Percentiles rank a stretch among this genome's conserved stretches.
phyloP scores from a whole-genome alignment of 208 protist genomes.

The Leishmania amazonensis region DNA sequence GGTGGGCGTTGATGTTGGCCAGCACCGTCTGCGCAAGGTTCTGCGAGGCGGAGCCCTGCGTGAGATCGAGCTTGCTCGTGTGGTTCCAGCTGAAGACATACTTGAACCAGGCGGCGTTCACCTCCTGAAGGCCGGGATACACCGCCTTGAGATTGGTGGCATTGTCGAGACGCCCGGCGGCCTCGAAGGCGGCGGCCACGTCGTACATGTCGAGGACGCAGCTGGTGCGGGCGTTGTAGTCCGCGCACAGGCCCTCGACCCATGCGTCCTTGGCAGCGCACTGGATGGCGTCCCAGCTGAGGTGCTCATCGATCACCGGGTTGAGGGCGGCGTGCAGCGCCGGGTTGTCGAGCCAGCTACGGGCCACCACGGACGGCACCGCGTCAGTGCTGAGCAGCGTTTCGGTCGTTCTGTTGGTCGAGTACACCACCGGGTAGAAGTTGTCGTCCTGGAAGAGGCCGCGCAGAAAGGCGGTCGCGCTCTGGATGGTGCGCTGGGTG shows the following conservation, averaged over 20 bases:
- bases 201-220: conserved; percentile 51
- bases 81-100: conserved; percentile 40
- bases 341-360: conserved; percentile 25
- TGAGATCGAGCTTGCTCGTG: conserved; percentile 24
- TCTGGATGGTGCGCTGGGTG: conserved; percentile 60
- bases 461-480: conserved; percentile 48
- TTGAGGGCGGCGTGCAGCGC: conserved; percentile 22
- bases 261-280: conserved; percentile 42
- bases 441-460: conserved; percentile 49
- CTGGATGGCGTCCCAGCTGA: conserved; percentile 48
- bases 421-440: conserved; percentile 56
- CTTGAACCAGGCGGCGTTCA: conserved; percentile 29
- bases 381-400: conserved; percentile 46
- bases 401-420: conserved; percentile 39
- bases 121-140: conserved; percentile 12
- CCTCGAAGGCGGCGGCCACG: conserved; percentile 48
- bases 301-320: conserved; percentile 35
- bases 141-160: conserved; percentile 31
- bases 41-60: conserved; percentile 37
- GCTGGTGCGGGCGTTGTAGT: conserved; percentile 27
- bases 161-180: conserved; percentile 24
- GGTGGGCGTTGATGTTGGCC: conserved; percentile 30
- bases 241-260: conserved; percentile 34
- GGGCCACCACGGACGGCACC: conserved; percentile 35
- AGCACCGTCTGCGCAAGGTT: conserved; percentile 35